A percentile compares a stretch with the other conserved stretches of the same genome.
These are phyloP conservation scores for Cercophora newfieldiana DNA, from an alignment of 495 filamentous ascomycete genomes.

Conservation along the genomic window DNA sequence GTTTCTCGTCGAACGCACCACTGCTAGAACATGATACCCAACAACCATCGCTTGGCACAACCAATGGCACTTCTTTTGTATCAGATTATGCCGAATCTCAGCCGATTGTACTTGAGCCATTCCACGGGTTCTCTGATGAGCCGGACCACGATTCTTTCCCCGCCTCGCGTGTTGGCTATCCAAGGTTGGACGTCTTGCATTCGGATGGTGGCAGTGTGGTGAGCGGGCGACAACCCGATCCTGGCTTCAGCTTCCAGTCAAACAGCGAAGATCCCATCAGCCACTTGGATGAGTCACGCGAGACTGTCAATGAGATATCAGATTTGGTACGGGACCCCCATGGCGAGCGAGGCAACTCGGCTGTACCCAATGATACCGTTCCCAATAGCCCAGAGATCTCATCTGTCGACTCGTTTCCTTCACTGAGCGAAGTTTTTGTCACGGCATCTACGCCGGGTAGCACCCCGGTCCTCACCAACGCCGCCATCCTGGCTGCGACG, in stretches of 20 bases:
- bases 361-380: background rate
- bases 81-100: constrained; percentile 27
- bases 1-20: background rate
- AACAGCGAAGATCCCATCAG: constrained; percentile 25
- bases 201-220: constrained; percentile 38
- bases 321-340: background rate
- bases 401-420: constrained; percentile 36
- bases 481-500: constrained; percentile 14
- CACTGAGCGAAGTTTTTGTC: constrained; percentile 35
- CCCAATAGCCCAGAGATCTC: constrained; percentile 15
- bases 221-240: constrained; percentile 44
- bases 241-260: constrained; percentile 31
- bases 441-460: background rate
- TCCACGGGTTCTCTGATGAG: constrained; percentile 32
- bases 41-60: background rate
- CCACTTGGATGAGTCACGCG: constrained; percentile 10
- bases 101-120: constrained; percentile 28
- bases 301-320: background rate
- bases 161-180: constrained; percentile 17
- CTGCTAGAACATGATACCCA: background rate
- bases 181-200: constrained; percentile 17
- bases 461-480: constrained; percentile 25
- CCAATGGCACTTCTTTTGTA: background rate
- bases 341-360: background rate
- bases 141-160: constrained; percentile 4